Evolutionary conservation across 805 yeast genomes (phyloP).

Genomic region (Ogataea ramenticola): DNA sequence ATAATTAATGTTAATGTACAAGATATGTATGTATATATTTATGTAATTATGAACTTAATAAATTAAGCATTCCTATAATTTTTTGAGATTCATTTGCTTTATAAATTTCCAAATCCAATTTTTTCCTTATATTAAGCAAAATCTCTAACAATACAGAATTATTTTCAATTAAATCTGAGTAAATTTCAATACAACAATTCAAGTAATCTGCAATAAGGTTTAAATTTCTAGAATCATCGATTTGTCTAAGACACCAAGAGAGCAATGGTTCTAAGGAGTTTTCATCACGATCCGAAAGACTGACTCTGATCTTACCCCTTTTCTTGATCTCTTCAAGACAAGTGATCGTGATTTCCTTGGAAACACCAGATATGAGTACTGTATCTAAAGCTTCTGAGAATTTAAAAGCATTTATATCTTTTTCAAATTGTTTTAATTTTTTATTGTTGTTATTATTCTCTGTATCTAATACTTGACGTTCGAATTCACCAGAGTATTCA

Average conservation of each 20-base stretch:
- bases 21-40: background rate
- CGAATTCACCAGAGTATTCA: slow-evolving; percentile 86
- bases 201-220: slow-evolving; percentile 61
- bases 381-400: slow-evolving; percentile 91
- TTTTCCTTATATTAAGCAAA: slow-evolving; percentile 50
- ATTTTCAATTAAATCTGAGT: slow-evolving; percentile 63
- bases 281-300: slow-evolving; percentile 79
- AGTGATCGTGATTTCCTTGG: slow-evolving; percentile 74
- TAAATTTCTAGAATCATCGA: slow-evolving; percentile 74
- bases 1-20: background rate
- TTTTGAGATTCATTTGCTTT: slow-evolving; percentile 83
- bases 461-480: slow-evolving; percentile 62
- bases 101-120: slow-evolving; percentile 60
- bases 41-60: slow-evolving; percentile 47
- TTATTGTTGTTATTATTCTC: slow-evolving; percentile 34
- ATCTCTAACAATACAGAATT: slow-evolving; percentile 75
- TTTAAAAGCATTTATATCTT: slow-evolving; percentile 74
- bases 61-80: slow-evolving; percentile 89
- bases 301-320: slow-evolving; percentile 82
- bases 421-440: slow-evolving; percentile 76
- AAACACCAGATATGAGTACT: slow-evolving; percentile 73
- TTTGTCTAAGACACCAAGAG: slow-evolving; percentile 68
- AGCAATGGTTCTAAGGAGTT: slow-evolving; percentile 65
- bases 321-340: slow-evolving; percentile 80
- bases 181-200: slow-evolving; percentile 64